These are phyloP conservation scores for Dactylellina drechsleri DNA, from an alignment of 2,329 filamentous ascomycete genomes.

Conservation along the genomic window DNA sequence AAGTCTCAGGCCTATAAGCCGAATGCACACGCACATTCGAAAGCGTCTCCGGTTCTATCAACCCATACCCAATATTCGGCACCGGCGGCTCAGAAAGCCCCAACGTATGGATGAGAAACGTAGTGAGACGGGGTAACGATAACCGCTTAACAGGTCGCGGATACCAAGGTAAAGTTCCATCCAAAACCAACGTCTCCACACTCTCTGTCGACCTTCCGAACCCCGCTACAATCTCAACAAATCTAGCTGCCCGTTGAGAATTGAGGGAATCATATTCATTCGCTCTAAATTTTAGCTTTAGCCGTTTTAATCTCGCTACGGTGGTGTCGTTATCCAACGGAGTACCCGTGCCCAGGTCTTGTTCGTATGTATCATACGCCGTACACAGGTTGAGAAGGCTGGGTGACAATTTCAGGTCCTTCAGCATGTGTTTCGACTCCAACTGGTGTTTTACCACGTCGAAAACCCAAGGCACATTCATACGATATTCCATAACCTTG, in stretches of 20 bases:
- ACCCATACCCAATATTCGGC: not conserved
- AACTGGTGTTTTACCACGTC: conserved; percentile 17
- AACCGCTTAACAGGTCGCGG: not conserved
- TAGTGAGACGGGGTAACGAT: conserved; percentile 10
- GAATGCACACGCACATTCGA: conserved; percentile 10
- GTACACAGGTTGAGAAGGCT: conserved; percentile 2
- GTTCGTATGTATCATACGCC: not conserved
- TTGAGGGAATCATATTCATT: not conserved
- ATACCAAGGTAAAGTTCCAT: conserved; percentile 3
- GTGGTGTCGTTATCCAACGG: not conserved
- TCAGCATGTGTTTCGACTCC: conserved; percentile 25
- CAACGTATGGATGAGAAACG: conserved; percentile 1
- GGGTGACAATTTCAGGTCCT: conserved; percentile 10
- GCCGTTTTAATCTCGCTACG: not conserved
- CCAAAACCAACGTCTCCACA: conserved; percentile 9
- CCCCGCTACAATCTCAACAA: not conserved
- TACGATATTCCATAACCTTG: not conserved
- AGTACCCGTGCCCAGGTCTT: not conserved
- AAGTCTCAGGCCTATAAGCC: not conserved
- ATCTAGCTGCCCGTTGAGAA: not conserved
- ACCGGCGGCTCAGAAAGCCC: not conserved
- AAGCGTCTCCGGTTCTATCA: conserved; percentile 11
- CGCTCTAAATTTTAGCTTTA: not conserved
- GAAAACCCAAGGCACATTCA: not conserved
- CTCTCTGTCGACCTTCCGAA: not conserved